Evolutionary conservation across 2,329 filamentous ascomycete genomes (phyloP).

Genomic region (Xylariaceae sp.): DNA sequence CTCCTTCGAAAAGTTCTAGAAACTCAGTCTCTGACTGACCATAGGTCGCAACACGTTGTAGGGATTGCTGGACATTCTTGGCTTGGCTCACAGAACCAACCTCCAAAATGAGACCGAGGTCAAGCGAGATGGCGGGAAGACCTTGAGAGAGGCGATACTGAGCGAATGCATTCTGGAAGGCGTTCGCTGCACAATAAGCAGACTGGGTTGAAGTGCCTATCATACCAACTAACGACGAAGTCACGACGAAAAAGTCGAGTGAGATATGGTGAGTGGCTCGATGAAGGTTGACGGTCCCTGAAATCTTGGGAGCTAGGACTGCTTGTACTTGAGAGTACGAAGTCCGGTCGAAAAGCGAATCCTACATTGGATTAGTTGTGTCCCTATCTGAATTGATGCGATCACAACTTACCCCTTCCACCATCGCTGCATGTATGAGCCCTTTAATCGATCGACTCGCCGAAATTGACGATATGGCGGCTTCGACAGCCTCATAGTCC

Average conservation of each 20-base stretch:
- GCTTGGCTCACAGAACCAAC: background rate
- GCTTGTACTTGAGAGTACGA: too few relatives aligned
- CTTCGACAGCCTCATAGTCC: too few relatives aligned
- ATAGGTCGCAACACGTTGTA: constrained; percentile 1
- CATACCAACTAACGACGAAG: background rate
- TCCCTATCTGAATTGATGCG: too few relatives aligned
- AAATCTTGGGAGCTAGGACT: background rate
- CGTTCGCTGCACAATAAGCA: constrained; percentile 7
- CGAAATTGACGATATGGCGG: too few relatives aligned
- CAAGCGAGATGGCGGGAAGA: background rate
- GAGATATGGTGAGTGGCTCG: background rate
- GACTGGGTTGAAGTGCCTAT: constrained; percentile 4
- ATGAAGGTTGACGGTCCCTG: constrained; percentile 6
- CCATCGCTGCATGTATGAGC: too few relatives aligned
- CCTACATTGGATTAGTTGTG: too few relatives aligned
- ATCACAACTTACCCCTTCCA: too few relatives aligned
- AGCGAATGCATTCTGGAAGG: constrained; percentile 8
- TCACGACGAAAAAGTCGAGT: constrained; percentile 8
- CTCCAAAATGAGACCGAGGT: constrained; percentile 1
- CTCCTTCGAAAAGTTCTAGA: background rate
- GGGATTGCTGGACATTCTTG: constrained; percentile 1
- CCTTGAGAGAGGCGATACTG: background rate
- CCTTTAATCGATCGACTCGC: too few relatives aligned
- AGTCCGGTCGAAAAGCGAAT: too few relatives aligned
- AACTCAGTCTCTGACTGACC: background rate